Percentiles rank a stretch among this genome's conserved stretches.
phyloP scores from a whole-genome alignment of 1,284 basidiomycete species.

The Cutaneotrichosporon cutaneum region DNA sequence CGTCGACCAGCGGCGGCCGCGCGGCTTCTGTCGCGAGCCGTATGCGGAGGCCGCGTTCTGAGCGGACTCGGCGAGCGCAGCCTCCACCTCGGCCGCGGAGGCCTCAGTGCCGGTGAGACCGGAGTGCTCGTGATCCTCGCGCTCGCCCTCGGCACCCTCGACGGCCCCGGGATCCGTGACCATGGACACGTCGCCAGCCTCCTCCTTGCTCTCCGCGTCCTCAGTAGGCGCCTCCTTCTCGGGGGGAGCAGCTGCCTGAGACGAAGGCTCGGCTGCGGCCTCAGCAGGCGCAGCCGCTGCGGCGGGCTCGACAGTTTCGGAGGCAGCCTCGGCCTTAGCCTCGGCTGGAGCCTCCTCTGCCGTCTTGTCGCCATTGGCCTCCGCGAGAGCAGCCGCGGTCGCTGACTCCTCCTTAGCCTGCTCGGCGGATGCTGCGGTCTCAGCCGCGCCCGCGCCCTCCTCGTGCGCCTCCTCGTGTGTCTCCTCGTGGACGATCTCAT shows the following conservation, averaged over 20 bases:
- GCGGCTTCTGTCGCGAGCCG: conserved; percentile 26
- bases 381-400: conserved; percentile 11
- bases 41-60: conserved; percentile 38
- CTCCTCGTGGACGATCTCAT: conserved; percentile 25
- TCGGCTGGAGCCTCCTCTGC: conserved; percentile 20
- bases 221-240: conserved; percentile 52
- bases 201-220: conserved; percentile 12
- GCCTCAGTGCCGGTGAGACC: conserved; percentile 25
- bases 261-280: conserved; percentile 23
- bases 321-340: conserved; percentile 17
- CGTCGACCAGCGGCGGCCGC: conserved; percentile 31
- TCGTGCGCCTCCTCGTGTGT: conserved; percentile 48
- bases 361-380: conserved; percentile 3
- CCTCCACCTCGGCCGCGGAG: conserved; percentile 27
- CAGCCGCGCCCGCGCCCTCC: conserved; percentile 48
- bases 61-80: conserved; percentile 32
- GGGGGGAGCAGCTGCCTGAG: conserved; percentile 51
- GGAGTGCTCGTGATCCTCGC: background rate
- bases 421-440: conserved; percentile 27
- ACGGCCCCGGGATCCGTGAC: conserved; percentile 26
- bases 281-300: conserved; percentile 30
- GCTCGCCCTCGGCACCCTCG: conserved; percentile 3
- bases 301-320: conserved; percentile 7
- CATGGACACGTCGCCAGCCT: conserved; percentile 40
- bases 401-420: conserved; percentile 18